A percentile compares a stretch with the other conserved stretches of the same genome.
phyloP scores from a whole-genome alignment of 805 yeast species.

The Wickerhamomyces alni region DNA sequence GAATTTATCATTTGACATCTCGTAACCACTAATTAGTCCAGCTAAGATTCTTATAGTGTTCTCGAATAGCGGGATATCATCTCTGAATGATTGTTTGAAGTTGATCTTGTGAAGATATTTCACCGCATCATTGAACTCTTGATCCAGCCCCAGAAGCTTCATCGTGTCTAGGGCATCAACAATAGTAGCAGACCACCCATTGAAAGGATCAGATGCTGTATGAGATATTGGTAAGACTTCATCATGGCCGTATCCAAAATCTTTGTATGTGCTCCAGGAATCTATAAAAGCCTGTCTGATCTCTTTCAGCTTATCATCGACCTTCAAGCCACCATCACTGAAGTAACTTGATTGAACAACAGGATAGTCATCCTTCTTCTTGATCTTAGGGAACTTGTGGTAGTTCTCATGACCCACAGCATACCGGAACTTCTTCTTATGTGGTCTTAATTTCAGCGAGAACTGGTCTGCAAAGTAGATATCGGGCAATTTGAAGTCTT shows the following conservation, averaged over 20 bases:
- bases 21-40: constrained; percentile 47
- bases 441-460: constrained; percentile 13
- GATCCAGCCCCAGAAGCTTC: constrained; percentile 35
- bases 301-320: constrained; percentile 20
- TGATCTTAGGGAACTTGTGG: constrained; percentile 14
- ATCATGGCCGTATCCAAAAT: constrained; percentile 40
- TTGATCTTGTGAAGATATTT: constrained; percentile 30
- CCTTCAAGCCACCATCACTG: constrained; percentile 24
- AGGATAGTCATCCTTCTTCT: constrained; percentile 16
- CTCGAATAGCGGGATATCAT: constrained; percentile 43
- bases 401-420: constrained; percentile 21
- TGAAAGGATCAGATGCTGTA: constrained; percentile 31
- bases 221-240: constrained; percentile 36
- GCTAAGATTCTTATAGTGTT: constrained; percentile 47
- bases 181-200: constrained; percentile 45
- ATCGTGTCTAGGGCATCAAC: constrained; percentile 50
- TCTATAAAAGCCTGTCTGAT: constrained; percentile 32
- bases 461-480: constrained; percentile 17
- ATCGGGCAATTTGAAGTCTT: constrained; percentile 9
- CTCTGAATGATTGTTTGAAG: constrained; percentile 33
- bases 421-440: constrained; percentile 16
- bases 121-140: constrained; percentile 34
- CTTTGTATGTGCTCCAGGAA: constrained; percentile 40
- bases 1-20: constrained; percentile 32
- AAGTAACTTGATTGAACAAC: constrained; percentile 25